Evolutionary conservation across 2,329 filamentous ascomycete genomes (phyloP), one percentile per base, ranked within the genome.

Genomic region (Penicillium sp.): DNA sequence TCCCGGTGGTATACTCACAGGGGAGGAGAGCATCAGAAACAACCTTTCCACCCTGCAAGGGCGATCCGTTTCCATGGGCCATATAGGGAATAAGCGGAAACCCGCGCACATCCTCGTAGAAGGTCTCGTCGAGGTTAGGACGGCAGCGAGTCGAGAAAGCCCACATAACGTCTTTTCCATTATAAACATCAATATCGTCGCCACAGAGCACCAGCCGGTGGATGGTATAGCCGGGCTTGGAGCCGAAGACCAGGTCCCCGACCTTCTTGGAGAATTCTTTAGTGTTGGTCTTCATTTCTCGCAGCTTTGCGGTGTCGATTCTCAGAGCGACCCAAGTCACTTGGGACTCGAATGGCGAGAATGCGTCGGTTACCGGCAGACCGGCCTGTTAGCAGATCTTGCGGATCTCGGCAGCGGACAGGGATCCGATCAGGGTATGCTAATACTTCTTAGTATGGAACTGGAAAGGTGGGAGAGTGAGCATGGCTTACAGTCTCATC

Each of bases 301-400:
- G 80, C 9, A 87, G 76, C 63, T 81, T 81, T 6, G 76, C 72
- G 1, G 78, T 82, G 64, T 88, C 84, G 22, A 86, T 79, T 55
- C 84, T 79, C 63, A 88, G 61, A 0, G 70, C 78, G 0, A 73
- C 72, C 80, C 80, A 82, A 0, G 75, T 81, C 0, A 77, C 78
- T 53, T 80, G 76, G 0, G 77, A 72, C 55, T 80, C 77, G 46
- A 79, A 77, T 0, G 77, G 78, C 0, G 77, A 59, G 57, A 75
- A 78, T 1, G 73, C 73, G 12, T 80, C 75, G 4, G 61, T 75
- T 49, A 82, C 69, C 0, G 80, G 79, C 2, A 82, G 67, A 1
- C 66, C 70, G 7, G 68, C 58, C 11, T 67, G 61, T 55, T 75
- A 69, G 46, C 66, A 73, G 17, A 77, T 55, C 3, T 70, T 62